Base-by-base conservation (phyloP, 805 yeast species). In the Helenozyma rhizophorensis region DNA sequence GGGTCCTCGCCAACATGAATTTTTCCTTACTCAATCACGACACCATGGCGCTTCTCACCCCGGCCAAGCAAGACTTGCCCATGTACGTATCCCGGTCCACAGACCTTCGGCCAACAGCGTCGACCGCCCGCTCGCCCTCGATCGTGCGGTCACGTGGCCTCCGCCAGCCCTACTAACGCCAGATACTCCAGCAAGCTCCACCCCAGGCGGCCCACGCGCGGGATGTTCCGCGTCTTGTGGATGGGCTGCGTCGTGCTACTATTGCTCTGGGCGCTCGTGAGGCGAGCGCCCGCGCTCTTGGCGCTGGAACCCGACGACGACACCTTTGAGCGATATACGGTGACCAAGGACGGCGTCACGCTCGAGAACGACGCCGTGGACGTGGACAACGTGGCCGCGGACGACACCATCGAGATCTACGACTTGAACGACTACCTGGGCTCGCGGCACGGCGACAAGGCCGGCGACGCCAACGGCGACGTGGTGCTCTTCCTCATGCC, bases 401-500 rank as follows among this genome's bases (percentile, higher is more conserved):
- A 34, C 22, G 61, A 71, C 4, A 61, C 73, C 0, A 79, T 79
- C 12, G 80, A 80, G 33, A 66, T 59, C 36, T 82, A 77, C 48
- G 90, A 83, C 47, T 62, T 83, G 43, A 66, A 66, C 36, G 68
- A 75, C 24, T 83, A 66, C 48, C 60, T 54, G 29, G 89, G 88
- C 2, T 1, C 49, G 67, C 2, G 60, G 66, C 25, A 25, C 9
- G 19, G 54, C 11, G 50, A 44, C 7, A 56, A 69, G 12, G 14
- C 12, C 3, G 26, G 32, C 26, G 29, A 19, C 19, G 19, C 19
- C 19, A 25, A 24, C 26, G 73, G 76, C 10, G 94, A 86, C 42
- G 73, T 78, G 29, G 77, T 86, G 10, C 60, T 86, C 35, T 60
- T 87, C 32, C 68, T 81, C 40, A 72, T 86, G 50, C 96, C 96